These are phyloP conservation scores for Paratinospora sagittata DNA, from an alignment of 164 flowering plant genomes.

Conservation along the genomic window DNA sequence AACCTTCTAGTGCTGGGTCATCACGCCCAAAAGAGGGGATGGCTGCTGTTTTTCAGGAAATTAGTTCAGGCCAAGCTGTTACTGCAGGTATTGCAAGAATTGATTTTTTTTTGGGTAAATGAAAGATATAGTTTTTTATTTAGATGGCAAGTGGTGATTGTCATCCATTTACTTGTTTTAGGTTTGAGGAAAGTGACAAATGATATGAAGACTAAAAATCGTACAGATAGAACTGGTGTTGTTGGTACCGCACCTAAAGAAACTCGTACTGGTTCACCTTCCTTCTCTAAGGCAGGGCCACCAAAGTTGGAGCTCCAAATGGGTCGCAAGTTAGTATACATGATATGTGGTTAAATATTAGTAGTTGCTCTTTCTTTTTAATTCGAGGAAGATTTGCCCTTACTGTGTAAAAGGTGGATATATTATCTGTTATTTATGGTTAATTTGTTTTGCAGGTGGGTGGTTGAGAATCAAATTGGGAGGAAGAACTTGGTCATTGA, in stretches of 20 bases:
- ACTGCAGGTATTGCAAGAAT: slow-evolving; percentile 51
- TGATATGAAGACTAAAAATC: slow-evolving; percentile 95
- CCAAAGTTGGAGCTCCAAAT: slow-evolving; percentile 94
- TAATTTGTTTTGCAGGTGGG: slow-evolving; percentile 64
- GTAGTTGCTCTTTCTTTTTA: not conserved
- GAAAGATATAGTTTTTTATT: too few relatives aligned
- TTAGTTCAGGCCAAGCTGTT: slow-evolving; percentile 62
- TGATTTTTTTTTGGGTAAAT: not conserved
- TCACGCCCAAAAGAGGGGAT: slow-evolving; percentile 75
- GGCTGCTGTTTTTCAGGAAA: slow-evolving; percentile 94
- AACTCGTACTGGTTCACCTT: slow-evolving; percentile 36
- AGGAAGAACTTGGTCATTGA: slow-evolving; percentile 75
- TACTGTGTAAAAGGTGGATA: not conserved
- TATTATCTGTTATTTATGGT: slow-evolving; percentile 9
- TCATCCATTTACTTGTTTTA: slow-evolving; percentile 17
- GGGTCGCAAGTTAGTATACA: slow-evolving; percentile 86
- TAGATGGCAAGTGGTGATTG: not conserved
- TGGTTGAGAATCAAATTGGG: slow-evolving; percentile 96
- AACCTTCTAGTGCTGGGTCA: slow-evolving; percentile 48
- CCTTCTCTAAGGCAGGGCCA: slow-evolving; percentile 79
- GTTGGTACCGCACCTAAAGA: slow-evolving; percentile 56
- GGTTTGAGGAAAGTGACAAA: slow-evolving; percentile 65
- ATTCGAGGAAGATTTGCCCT: not conserved
- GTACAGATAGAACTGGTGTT: slow-evolving; percentile 66
- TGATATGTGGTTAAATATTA: not conserved